Percentiles rank a stretch among this genome's conserved stretches.
These are phyloP conservation scores for Pyrus betulifolia DNA, from an alignment of 306 rosid genomes.

Conservation along the genomic window DNA sequence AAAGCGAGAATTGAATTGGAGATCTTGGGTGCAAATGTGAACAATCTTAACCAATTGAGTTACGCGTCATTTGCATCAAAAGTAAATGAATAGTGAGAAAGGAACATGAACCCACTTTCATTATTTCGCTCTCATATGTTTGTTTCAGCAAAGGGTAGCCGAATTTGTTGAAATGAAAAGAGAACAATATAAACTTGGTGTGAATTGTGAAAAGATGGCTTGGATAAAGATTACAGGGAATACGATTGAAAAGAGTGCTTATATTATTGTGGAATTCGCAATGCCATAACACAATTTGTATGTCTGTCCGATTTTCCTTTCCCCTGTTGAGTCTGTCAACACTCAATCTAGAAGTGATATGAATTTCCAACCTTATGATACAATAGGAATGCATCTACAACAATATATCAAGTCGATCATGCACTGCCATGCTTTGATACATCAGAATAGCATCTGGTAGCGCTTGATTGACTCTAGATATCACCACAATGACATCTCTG, in stretches of 20 bases:
- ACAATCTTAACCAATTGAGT: neutral
- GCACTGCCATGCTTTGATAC: neutral
- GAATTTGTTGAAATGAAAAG: constrained; percentile 1
- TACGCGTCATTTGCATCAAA: no score
- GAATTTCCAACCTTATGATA: neutral
- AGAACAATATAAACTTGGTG: neutral
- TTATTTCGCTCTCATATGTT: neutral
- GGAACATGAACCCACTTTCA: neutral
- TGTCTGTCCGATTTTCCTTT: neutral
- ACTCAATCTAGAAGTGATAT: neutral
- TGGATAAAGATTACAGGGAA: neutral
- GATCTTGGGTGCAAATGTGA: neutral
- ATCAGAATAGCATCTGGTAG: no score
- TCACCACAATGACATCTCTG: neutral
- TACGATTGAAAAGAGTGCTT: neutral
- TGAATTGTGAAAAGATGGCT: neutral
- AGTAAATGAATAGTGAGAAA: neutral
- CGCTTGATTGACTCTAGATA: neutral
- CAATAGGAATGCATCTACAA: neutral
- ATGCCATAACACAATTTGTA: neutral
- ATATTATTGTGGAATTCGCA: neutral
- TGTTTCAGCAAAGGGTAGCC: neutral
- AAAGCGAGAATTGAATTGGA: neutral
- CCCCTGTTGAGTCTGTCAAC: neutral
- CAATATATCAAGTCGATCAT: no score